phyloP scores from a whole-genome alignment of 768 basidiomycete species.

The Termitomyces sp. region DNA sequence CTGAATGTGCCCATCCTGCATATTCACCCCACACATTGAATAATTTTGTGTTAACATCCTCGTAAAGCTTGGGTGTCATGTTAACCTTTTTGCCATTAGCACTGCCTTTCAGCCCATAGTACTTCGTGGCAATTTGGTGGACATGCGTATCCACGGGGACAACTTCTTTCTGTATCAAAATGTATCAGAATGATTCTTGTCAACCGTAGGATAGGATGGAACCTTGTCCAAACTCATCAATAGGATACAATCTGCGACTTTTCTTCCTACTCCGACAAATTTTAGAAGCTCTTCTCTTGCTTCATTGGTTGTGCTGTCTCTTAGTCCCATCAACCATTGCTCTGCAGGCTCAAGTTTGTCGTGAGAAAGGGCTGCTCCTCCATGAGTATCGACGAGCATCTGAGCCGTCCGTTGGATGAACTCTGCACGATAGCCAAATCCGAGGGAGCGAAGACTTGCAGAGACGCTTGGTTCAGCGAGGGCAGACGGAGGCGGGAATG shows the following conservation, averaged over 20 bases:
- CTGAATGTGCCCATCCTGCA: constrained; percentile 90
- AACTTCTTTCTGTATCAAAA: constrained; percentile 58
- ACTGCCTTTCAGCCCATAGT: constrained; percentile 61
- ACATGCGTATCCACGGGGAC: constrained; percentile 97
- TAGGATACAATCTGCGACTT: constrained; percentile 93
- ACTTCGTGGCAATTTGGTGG: constrained; percentile 77
- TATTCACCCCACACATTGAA: constrained; percentile 70
- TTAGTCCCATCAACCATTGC: constrained; percentile 52
- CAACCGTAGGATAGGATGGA: background rate
- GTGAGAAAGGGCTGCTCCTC: constrained; percentile 12
- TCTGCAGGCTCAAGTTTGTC: constrained; percentile 45
- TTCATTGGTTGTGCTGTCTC: constrained; percentile 41
- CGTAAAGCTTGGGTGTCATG: constrained; percentile 77
- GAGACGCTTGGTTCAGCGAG: constrained; percentile 58
- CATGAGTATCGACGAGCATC: constrained; percentile 63
- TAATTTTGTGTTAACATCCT: constrained; percentile 60
- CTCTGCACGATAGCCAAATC: constrained; percentile 93
- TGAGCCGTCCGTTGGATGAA: constrained; percentile 82
- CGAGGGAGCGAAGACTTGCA: constrained; percentile 65
- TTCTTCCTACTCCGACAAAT: constrained; percentile 89
- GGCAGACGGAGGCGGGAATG: constrained; percentile 77
- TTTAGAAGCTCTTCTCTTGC: constrained; percentile 75
- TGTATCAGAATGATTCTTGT: background rate
- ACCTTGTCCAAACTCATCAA: constrained; percentile 94
- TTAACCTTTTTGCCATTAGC: constrained; percentile 32